Evolutionary conservation across 768 basidiomycete species (phyloP), one percentile per base, ranked within the genome.

Genomic region (Plicaturopsis crispa): DNA sequence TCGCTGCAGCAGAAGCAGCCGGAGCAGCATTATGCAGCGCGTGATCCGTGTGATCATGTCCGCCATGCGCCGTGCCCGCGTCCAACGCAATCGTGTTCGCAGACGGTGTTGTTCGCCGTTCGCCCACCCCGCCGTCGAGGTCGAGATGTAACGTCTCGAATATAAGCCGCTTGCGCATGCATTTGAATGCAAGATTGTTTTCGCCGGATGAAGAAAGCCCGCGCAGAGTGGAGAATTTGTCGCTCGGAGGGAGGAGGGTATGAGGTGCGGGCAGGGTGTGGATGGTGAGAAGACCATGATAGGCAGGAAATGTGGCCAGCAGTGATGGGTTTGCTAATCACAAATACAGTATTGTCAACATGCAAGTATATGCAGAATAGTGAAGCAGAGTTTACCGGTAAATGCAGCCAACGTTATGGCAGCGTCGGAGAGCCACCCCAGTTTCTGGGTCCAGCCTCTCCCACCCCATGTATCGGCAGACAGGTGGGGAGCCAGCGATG

Each of bases 151-250:
- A 65, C 18, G 91, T 97, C 64, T 97, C 94, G 48, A 98, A 76
- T 16, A 93, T 64, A 40, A 97, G 69, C 35, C 90, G 67, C 54
- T 86, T 90, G 49, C 93, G 69, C 51, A 82, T 96, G 52, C 88
- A 85, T 55, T 82, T 86, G 72, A 98, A 99, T 10, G 85, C 91
- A 6, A 99, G 70, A 51, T 98, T 97, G 61, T 98, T 98, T 57
- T 97, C 93, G 6, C 92, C 86, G n/a, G 78, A 78, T 17, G 75
- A 70, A 31, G 73, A 74, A 34, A 94, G 65, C 10, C 90, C 92
- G 8, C 94, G 81, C 32, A 99, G 69, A 4, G 75, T 70, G 4
- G 93, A 98, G 44, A 79, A 79, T 48, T 75, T 82, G 48, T 91
- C 83, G 41, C 89, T 89, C 1, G 87, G 76, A 1, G 93, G 69